These are phyloP conservation scores for Populus simonii DNA, from an alignment of 345 rosid genomes.

Conservation along the genomic window DNA sequence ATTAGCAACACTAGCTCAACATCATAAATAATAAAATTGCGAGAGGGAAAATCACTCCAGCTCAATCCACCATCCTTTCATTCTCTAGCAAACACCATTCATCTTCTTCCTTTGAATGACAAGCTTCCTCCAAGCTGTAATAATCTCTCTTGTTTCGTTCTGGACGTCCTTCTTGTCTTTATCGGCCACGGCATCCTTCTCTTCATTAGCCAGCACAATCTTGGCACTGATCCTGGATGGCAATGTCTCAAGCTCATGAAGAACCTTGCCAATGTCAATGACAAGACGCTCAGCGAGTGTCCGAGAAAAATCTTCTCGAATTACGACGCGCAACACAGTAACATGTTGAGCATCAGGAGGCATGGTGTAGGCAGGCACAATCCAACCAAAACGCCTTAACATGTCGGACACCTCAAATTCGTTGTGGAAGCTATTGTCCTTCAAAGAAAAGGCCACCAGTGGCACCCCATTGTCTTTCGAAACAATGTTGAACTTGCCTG, in stretches of 20 bases:
- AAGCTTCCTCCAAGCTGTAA: constrained; percentile 22
- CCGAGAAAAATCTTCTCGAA: constrained; percentile 29
- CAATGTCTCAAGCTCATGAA: constrained; percentile 22
- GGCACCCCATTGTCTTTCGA: constrained; percentile 29
- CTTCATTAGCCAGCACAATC: background rate
- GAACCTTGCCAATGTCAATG: constrained; percentile 20
- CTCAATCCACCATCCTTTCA: background rate
- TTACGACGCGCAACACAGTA: constrained; percentile 26
- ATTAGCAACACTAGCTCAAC: background rate
- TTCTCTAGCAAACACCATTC: constrained; percentile 39
- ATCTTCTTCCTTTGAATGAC: constrained; percentile 28
- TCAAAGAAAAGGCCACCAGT: constrained; percentile 28
- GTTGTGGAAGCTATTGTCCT: constrained; percentile 19
- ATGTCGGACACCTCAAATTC: constrained; percentile 29
- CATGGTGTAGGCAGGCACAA: constrained; percentile 36
- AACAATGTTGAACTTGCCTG: constrained; percentile 23
- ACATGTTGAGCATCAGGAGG: constrained; percentile 30
- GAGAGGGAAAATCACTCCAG: background rate
- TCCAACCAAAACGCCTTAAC: constrained; percentile 31
- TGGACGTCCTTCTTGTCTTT: constrained; percentile 1
- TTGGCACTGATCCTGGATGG: constrained; percentile 8
- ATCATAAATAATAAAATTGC: background rate
- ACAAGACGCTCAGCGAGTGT: constrained; percentile 28
- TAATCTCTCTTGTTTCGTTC: constrained; percentile 17
- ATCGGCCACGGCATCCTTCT: background rate